phyloP scores from a whole-genome alignment of 495 filamentous ascomycete species.

The Lepidopterella palustris region DNA sequence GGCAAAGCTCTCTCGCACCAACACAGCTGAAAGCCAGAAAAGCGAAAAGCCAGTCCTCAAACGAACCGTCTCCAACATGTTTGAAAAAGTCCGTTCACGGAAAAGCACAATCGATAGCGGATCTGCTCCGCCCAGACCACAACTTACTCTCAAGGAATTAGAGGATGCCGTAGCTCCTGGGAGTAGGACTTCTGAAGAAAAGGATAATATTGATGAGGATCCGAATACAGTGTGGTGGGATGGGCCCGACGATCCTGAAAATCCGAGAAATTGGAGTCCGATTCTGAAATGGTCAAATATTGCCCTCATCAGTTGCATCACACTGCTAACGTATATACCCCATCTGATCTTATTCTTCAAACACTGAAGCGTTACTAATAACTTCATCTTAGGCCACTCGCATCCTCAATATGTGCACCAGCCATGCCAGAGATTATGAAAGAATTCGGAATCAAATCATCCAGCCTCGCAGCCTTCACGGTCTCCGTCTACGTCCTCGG shows the following conservation, averaged over 20 bases:
- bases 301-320: conserved; percentile 1
- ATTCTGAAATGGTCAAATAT: background rate
- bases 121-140: background rate
- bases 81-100: background rate
- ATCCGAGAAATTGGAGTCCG: background rate
- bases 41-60: background rate
- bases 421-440: conserved; percentile 8
- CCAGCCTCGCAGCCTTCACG: conserved; percentile 5
- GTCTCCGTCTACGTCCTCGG: conserved; percentile 33
- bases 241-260: conserved; percentile 1
- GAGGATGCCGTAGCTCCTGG: background rate
- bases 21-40: background rate
- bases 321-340: conserved; percentile 3
- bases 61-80: background rate
- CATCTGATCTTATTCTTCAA: background rate
- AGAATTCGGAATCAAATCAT: conserved; percentile 11
- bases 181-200: background rate
- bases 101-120: background rate
- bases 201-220: background rate
- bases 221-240: conserved; percentile 1
- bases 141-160: background rate
- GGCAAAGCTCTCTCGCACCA: background rate
- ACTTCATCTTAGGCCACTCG: conserved; percentile 7
- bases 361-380: background rate
- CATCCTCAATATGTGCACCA: conserved; percentile 19